Base-by-base conservation (phyloP, 768 basidiomycete genomes). In the Fomitopsis pulvina region DNA sequence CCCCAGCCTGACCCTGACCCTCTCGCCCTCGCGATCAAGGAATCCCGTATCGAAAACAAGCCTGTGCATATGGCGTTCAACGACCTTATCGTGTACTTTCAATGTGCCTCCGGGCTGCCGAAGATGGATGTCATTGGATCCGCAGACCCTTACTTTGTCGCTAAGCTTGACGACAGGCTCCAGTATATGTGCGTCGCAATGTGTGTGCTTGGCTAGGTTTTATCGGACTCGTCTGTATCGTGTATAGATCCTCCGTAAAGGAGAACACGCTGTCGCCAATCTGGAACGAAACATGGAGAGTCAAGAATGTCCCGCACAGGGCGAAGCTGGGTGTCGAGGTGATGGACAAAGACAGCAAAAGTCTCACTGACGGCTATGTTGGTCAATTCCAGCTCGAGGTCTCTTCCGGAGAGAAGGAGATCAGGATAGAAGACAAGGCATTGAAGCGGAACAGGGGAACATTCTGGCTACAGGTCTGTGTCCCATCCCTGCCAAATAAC, bases 231-330 rank as follows among this genome's bases (percentile, higher is more conserved):
- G n/a, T 5, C 4, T 22, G 9, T 21, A 28, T 9, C 24, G 41
- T 11, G 14, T 9, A 5, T 53, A 89, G 87, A 37, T 89, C 87
- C 0, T 77, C 80, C 0, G 81, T 89, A 9, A 72, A 83, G 56
- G 47, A 65, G 11, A 69, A 78, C 41, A 81, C 79, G 6, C 63
- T 80, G 18, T 56, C 68, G 0, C 87, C 87, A 0, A 80, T 85
- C 18, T 89, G 87, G 87, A 83, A 90, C 57, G 87, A 87, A 60
- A 53, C 71, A 8, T 89, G 87, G 87, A 67, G 69, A 28, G 66
- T 89, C 53, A 84, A 80, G 66, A 87, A 85, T 58, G 86, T 89
- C 12, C 87, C 87, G 0, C 63, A 61, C 4, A 74, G 68, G n/a
- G 85, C 85, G 7, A 71, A 68, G 22, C 64, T 90, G 7, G 62